Percentiles rank a stretch among this genome's conserved stretches.
Evolutionary conservation across 768 basidiomycete genomes (phyloP).

Genomic region (Boletus sensibilis): DNA sequence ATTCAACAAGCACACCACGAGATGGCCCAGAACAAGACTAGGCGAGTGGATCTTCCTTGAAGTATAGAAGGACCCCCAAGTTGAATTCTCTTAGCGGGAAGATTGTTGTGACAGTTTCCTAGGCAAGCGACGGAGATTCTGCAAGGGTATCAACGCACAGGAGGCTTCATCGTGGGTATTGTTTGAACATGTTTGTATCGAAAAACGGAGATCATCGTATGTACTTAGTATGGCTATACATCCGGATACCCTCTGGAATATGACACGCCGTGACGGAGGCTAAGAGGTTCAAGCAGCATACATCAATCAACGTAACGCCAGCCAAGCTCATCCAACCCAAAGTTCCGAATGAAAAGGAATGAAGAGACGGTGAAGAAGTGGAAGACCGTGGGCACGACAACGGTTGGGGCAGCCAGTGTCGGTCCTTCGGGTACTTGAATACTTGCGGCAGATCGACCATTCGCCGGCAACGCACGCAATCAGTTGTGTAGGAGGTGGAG

Average conservation of each 20-base stretch:
- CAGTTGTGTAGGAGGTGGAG: background rate
- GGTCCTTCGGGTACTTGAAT: background rate
- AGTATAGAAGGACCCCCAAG: background rate
- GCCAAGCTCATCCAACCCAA: background rate
- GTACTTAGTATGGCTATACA: background rate
- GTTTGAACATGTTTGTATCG: conserved; percentile 8
- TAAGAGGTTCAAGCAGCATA: background rate
- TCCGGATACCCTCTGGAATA: background rate
- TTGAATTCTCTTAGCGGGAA: conserved; percentile 28
- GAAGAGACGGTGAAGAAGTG: background rate
- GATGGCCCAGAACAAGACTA: conserved; percentile 76
- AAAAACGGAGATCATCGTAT: background rate
- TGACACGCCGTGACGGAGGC: background rate
- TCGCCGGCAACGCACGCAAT: background rate
- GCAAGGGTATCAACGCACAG: background rate
- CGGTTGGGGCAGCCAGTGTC: background rate
- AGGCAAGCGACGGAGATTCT: conserved; percentile 15
- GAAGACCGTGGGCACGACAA: conserved; percentile 11
- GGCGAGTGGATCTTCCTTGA: conserved; percentile 25
- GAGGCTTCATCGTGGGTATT: background rate
- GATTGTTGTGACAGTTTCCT: conserved; percentile 30
- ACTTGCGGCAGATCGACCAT: conserved; percentile 2
- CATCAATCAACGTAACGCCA: background rate
- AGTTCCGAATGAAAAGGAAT: conserved; percentile 6
- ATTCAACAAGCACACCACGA: conserved; percentile 80